phyloP scores from a whole-genome alignment of 108 stramenopile genomes.

The Cyclostephanos tholiformis region DNA sequence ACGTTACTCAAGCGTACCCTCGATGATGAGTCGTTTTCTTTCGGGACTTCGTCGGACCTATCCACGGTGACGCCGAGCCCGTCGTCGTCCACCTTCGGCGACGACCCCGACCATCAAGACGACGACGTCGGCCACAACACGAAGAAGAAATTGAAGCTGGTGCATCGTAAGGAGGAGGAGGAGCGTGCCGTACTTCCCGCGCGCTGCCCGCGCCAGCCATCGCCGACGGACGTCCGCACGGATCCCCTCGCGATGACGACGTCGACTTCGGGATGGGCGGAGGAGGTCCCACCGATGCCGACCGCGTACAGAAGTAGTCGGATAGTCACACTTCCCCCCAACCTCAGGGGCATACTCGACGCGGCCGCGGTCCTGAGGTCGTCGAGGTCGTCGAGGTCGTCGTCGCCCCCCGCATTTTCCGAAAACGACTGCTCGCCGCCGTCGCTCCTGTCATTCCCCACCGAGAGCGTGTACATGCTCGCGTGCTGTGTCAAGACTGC shows the following conservation, averaged over 20 bases:
- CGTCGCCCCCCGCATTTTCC: too few species aligned
- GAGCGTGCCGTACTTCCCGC: background rate
- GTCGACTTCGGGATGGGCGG: background rate
- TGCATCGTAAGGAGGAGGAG: background rate
- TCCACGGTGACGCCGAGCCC: background rate
- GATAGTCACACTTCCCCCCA: background rate
- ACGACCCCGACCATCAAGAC: background rate
- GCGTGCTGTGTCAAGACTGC: constrained; percentile 25
- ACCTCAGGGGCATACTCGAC: background rate
- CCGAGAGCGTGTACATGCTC: constrained; percentile 22
- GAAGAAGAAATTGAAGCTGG: background rate
- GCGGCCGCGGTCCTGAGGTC: background rate
- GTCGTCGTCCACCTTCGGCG: background rate
- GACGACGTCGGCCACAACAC: background rate
- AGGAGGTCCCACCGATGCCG: background rate
- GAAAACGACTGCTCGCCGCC: background rate
- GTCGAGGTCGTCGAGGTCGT: background rate
- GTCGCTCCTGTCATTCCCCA: constrained; percentile 16
- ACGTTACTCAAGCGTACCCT: background rate
- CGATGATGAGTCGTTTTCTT: background rate
- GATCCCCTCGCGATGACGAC: background rate
- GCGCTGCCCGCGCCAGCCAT: background rate
- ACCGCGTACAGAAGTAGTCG: background rate
- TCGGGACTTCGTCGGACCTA: background rate
- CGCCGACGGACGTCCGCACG: background rate